phyloP scores from a whole-genome alignment of 2,329 filamentous ascomycete genomes.

The Chaetomium sp. region DNA sequence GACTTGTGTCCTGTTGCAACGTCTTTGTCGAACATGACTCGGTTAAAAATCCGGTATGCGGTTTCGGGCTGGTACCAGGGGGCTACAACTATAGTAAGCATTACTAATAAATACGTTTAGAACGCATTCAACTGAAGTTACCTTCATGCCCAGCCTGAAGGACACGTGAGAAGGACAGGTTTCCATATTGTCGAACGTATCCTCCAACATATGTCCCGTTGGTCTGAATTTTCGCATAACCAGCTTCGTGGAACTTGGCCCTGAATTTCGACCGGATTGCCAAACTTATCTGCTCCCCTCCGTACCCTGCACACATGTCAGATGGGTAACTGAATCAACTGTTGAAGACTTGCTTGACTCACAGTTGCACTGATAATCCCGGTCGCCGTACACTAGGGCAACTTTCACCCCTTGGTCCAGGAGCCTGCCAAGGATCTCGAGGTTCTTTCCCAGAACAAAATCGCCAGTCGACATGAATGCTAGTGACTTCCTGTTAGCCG shows the following conservation, averaged over 20 bases:
- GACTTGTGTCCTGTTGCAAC: constrained; percentile 48
- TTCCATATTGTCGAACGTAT: constrained; percentile 66
- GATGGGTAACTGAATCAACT: not conserved
- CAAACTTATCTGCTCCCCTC: constrained; percentile 52
- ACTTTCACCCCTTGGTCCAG: constrained; percentile 59
- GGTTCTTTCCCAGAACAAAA: constrained; percentile 37
- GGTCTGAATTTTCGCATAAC: constrained; percentile 65
- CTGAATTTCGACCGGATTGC: constrained; percentile 63
- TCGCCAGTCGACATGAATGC: constrained; percentile 45
- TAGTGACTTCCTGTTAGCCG: not conserved
- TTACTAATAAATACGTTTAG: not conserved
- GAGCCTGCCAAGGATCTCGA: constrained; percentile 52
- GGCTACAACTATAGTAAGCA: constrained; percentile 34
- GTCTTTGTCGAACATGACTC: constrained; percentile 51
- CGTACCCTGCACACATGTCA: constrained; percentile 44
- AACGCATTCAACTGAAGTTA: not conserved
- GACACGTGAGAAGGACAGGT: constrained; percentile 60
- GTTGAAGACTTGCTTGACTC: constrained; percentile 10
- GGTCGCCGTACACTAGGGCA: constrained; percentile 57
- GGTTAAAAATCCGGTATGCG: constrained; percentile 50
- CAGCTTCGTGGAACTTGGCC: constrained; percentile 59
- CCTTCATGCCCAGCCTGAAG: constrained; percentile 57
- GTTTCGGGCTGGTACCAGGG: constrained; percentile 53
- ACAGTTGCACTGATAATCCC: constrained; percentile 55
- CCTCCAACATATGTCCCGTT: constrained; percentile 63